Base-by-base conservation (phyloP, 139 green algal species). In the Penium margaritaceum region DNA sequence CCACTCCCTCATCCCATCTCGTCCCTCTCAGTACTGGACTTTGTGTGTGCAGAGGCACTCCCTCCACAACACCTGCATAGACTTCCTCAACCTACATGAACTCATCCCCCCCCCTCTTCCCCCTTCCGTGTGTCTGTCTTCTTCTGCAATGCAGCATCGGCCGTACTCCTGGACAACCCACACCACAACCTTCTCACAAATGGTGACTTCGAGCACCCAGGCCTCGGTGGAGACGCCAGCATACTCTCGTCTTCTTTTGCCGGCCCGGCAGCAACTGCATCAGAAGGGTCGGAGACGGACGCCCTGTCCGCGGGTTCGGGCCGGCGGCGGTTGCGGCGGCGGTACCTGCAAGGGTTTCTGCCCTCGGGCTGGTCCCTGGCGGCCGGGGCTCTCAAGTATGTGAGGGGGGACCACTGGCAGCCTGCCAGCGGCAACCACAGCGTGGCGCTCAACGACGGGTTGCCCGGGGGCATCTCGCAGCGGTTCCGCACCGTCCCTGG, bases 341-440 rank as follows among this genome's bases (percentile, higher is more conserved):
- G 51, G 5, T 24, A 60, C 51, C 29, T 9, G 51, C 29, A 60
- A 60, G 24, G 51, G n/a, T n/a, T n/a, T 24, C 51, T 60, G 2
- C 51, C 51, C 15, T 24, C 51, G 6, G 51, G 14, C 12, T 60
- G 51, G 51, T 24, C 29, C 21, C 51, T 60, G 30, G 51, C 30
- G 12, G 29, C 51, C 51, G 51, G 51, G 51, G 29, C 51, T n/a
- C 29, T 60, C 30, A 60, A 60, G 51, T 60, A 60, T 24, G 51
- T 60, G 51, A n/a, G 51, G 9, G 24, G 29, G 24, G 51, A 60
- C 24, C 51, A 60, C 51, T 60, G 51, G 51, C 51, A n/a, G 24
- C 24, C 51, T 33, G 51, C 51, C 17, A 33, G 24, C 51, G 51
- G 51, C 51, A 24, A 60, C 19, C 51, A 60, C 30, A 60, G 51